These are phyloP conservation scores for Wallacemonas sp. DNA, from an alignment of 208 protist genomes.

Conservation along the genomic window DNA sequence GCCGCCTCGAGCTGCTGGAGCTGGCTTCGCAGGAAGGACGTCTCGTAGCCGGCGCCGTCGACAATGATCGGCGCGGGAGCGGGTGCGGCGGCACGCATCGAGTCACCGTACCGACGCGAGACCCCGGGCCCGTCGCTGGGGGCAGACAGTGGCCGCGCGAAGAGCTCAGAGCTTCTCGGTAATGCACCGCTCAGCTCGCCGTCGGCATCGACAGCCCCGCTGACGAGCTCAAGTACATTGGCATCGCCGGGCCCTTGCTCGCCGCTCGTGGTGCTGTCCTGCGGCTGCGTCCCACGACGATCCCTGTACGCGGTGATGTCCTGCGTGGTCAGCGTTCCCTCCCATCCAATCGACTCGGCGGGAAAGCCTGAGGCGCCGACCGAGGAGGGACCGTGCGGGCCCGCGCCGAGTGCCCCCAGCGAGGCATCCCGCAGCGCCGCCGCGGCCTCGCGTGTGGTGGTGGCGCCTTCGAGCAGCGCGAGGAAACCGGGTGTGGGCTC, in stretches of 20 bases:
- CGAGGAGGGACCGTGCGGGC: too few species aligned
- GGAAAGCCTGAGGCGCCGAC: not conserved
- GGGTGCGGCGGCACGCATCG: not conserved
- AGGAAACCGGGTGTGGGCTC: slow-evolving; percentile 37
- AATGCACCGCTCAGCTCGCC: too few species aligned
- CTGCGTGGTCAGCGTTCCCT: slow-evolving; percentile 23
- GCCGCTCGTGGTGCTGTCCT: not conserved
- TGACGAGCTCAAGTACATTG: not conserved
- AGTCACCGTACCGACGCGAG: not conserved
- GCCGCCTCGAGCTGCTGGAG: slow-evolving; percentile 85
- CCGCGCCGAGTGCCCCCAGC: not conserved
- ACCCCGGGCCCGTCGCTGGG: too few species aligned
- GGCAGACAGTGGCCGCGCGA: too few species aligned
- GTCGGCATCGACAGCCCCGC: not conserved
- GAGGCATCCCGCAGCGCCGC: not conserved
- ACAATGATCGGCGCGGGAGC: slow-evolving; percentile 45
- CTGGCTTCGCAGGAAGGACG: slow-evolving; percentile 75
- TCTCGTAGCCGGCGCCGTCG: slow-evolving; percentile 78
- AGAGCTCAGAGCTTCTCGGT: too few species aligned
- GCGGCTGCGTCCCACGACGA: not conserved
- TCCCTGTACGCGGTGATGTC: slow-evolving; percentile 1
- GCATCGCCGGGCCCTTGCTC: not conserved
- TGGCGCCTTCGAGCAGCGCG: slow-evolving; percentile 27
- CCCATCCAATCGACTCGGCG: slow-evolving; percentile 36
- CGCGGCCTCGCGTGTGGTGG: not conserved